Percentiles rank a stretch among this genome's conserved stretches.
These are phyloP conservation scores for Parathielavia hyrcaniae DNA, from an alignment of 495 filamentous ascomycete species.

Conservation along the genomic window DNA sequence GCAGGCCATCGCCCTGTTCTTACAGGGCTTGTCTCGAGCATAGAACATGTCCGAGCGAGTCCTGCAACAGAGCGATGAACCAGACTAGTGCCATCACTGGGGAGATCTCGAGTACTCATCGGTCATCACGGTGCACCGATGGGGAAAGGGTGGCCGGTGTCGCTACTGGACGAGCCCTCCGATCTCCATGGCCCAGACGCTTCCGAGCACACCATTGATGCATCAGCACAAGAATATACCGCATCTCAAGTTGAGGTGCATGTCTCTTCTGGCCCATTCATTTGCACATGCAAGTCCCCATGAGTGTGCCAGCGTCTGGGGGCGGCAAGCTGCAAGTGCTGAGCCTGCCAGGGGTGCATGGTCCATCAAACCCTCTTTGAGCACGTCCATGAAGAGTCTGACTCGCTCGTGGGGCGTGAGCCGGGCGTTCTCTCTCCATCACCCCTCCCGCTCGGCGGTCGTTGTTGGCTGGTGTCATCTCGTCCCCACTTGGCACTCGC, in stretches of 20 bases:
- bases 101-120: constrained; percentile 4
- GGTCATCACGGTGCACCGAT: not conserved
- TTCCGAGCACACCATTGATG: constrained; percentile 18
- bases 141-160: not conserved
- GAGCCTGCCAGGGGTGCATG: not conserved
- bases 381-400: constrained; percentile 18
- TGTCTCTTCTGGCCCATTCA: constrained; percentile 5
- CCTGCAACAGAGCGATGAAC: constrained; percentile 11
- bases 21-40: not conserved
- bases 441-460: constrained; percentile 23
- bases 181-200: not conserved
- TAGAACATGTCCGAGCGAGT: not conserved
- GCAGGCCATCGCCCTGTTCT: not conserved
- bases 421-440: constrained; percentile 16
- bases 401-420: constrained; percentile 36
- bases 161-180: not conserved
- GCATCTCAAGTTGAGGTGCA: constrained; percentile 15
- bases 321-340: constrained; percentile 20
- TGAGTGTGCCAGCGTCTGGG: constrained; percentile 22
- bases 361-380: constrained; percentile 9
- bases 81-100: constrained; percentile 29
- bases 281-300: constrained; percentile 32
- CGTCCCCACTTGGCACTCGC: constrained; percentile 21
- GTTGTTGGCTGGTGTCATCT: constrained; percentile 20
- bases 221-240: constrained; percentile 30